Percentiles rank a stretch among this genome's conserved stretches.
phyloP scores from a whole-genome alignment of 139 green algal species.

The Marvania coccoides region DNA sequence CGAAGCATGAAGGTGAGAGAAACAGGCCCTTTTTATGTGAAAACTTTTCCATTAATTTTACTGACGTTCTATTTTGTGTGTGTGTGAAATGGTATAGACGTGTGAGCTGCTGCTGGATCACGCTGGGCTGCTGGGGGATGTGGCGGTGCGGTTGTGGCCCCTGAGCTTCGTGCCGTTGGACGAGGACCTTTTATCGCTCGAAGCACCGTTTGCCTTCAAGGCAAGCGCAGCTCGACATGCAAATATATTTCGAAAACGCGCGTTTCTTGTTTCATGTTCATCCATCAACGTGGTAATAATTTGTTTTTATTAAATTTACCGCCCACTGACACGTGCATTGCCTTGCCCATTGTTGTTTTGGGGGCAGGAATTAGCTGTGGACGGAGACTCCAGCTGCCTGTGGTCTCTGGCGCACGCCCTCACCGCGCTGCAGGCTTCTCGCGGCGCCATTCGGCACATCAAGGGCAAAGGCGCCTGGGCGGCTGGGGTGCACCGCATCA shows the following conservation, averaged over 20 bases:
- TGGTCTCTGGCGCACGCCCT: conserved; percentile 64
- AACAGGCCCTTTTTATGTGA: not conserved
- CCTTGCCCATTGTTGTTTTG: no score
- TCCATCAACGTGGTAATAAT: no score
- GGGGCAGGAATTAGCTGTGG: conserved; percentile 41
- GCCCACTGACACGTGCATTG: no score
- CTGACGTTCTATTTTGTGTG: conserved; percentile 66
- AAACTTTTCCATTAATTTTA: conserved; percentile 28
- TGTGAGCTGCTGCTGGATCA: conserved; percentile 75
- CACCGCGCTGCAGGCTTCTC: conserved; percentile 63
- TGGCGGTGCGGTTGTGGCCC: conserved; percentile 51
- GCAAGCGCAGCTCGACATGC: not conserved
- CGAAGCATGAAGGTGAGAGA: conserved; percentile 14
- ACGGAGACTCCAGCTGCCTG: conserved; percentile 65
- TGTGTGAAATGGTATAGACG: no score
- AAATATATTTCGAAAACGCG: no score
- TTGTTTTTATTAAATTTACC: no score
- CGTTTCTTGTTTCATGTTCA: no score
- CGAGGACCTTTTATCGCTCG: conserved; percentile 81
- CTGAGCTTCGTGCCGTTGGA: conserved; percentile 82
- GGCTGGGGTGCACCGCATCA: conserved; percentile 58
- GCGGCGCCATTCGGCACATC: conserved; percentile 54
- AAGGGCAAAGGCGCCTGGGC: conserved; percentile 71
- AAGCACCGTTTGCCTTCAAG: conserved; percentile 56
- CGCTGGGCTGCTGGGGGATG: conserved; percentile 62